phyloP scores from a whole-genome alignment of 176 grass and related monocot species.

The Coix lacrymajobi region DNA sequence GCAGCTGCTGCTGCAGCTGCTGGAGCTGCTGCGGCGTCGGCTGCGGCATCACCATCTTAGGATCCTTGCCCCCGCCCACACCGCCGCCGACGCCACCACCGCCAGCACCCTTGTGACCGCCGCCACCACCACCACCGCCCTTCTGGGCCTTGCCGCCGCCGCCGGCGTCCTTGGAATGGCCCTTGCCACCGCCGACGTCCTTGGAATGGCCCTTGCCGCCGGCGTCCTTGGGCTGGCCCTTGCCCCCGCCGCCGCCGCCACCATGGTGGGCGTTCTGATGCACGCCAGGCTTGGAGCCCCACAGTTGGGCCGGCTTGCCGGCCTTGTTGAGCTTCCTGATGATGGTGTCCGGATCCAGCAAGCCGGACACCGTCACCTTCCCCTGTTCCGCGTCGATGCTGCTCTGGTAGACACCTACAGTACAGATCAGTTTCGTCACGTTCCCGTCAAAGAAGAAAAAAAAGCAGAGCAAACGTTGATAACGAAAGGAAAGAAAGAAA shows the following conservation, averaged over 20 bases:
- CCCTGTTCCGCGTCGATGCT: slow-evolving; percentile 52
- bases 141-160: background rate
- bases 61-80: background rate
- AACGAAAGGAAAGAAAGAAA: too few species aligned
- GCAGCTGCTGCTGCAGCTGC: slow-evolving; percentile 14
- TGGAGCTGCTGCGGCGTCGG: background rate
- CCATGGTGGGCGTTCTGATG: slow-evolving; percentile 30
- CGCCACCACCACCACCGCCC: background rate
- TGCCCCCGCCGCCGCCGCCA: background rate
- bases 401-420: slow-evolving; percentile 52
- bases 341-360: slow-evolving; percentile 54
- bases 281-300: slow-evolving; percentile 29
- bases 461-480: background rate
- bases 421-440: background rate
- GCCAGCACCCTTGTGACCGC: background rate
- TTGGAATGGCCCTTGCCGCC: background rate
- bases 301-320: slow-evolving; percentile 59
- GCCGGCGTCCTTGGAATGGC: background rate
- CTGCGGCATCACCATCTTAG: background rate
- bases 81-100: background rate
- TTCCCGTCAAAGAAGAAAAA: background rate
- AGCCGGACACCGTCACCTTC: slow-evolving; percentile 52
- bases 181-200: background rate
- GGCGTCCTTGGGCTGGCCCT: background rate
- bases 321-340: slow-evolving; percentile 55